A percentile compares a stretch with the other conserved stretches of the same genome.
Conservation (phyloP, 176 grass and related monocot genomes). For the Saccharum spontaneum region DNA sequence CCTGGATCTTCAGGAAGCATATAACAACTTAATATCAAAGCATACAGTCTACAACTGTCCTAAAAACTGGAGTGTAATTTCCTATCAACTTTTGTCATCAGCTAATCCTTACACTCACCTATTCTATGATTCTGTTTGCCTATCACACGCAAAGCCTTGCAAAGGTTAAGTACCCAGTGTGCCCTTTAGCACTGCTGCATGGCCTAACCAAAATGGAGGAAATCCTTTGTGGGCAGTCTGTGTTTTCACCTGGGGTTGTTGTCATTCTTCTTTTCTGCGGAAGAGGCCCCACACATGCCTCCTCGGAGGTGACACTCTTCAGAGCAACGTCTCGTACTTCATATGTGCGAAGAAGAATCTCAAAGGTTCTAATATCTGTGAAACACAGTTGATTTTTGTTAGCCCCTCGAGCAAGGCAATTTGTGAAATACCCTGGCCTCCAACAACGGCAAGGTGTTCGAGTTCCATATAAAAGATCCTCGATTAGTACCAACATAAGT, state of each 20-base stretch:
- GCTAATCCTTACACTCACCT: background rate
- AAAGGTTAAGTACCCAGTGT: conserved; percentile 92
- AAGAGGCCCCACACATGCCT: conserved; percentile 41
- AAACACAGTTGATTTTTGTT: background rate
- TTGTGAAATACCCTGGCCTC: background rate
- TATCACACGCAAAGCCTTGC: conserved; percentile 53
- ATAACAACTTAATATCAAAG: background rate
- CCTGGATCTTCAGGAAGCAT: background rate
- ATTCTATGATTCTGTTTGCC: conserved; percentile 11
- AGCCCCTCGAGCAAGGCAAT: background rate
- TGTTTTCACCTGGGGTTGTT: conserved; percentile 16
- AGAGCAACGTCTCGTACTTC: conserved; percentile 60
- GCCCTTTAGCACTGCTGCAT: conserved; percentile 59
- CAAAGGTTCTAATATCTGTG: conserved; percentile 94
- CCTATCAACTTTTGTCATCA: background rate
- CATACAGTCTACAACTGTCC: background rate
- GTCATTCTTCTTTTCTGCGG: conserved; percentile 63
- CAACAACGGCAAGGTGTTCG: background rate
- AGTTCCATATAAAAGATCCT: background rate
- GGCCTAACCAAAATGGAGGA: conserved; percentile 67
- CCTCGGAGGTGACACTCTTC: conserved; percentile 15
- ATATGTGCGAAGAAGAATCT: conserved; percentile 78
- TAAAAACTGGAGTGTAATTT: background rate
- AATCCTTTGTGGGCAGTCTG: conserved; percentile 26
- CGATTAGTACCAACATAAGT: background rate